Evolutionary conservation across 352 stramenopile species (phyloP), one percentile per base, ranked within the genome.

Genomic region (Elongisporangium prolatum): DNA sequence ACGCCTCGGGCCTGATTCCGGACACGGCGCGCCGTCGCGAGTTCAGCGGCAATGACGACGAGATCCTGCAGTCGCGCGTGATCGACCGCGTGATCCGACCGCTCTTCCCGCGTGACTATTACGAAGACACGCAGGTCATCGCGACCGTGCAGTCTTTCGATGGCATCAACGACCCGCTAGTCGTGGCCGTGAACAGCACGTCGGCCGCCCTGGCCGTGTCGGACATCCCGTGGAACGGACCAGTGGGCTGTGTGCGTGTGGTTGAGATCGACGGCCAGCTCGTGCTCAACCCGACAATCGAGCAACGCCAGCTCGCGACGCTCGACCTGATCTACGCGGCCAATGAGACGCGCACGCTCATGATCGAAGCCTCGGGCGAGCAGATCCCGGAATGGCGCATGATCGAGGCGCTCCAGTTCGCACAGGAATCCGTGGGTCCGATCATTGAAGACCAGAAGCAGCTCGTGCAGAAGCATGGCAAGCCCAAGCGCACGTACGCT

Each of bases 11-110:
- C 2, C 60, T 93, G 54, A 98, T 98, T 57, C 93, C 95, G 14
- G 74, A 88, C 54, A 96, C 87, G 22, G 80, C 80, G 59, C 88
- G 77, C 53, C 84, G 93, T 57, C 88, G 80, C 38, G 95, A 98
- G 63, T 95, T 95, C 63, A 79, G 84, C 20, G 86, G 92, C 25
- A 93, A 75, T 14, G 96, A 99, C 69, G 88, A 97, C 37, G 96
- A 99, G 71, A 97, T 99, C 53, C 77, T 99, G 60, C 95, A 97
- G 47, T 98, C 87, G 54, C 91, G 96, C 21, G 80, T 99, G 21
- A 96, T 99, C 53, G 97, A 99, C 74, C 86, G 97, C 59, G 93
- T 97, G 6, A 79, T 99, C 50, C 88, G 97, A 13, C 97, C 96
- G 38, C 74, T 98, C 11, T 97, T 99, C 66, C 87, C 93, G 9